phyloP scores from a whole-genome alignment of 2,329 filamentous ascomycete species.

The Phialocephala subalpina region DNA sequence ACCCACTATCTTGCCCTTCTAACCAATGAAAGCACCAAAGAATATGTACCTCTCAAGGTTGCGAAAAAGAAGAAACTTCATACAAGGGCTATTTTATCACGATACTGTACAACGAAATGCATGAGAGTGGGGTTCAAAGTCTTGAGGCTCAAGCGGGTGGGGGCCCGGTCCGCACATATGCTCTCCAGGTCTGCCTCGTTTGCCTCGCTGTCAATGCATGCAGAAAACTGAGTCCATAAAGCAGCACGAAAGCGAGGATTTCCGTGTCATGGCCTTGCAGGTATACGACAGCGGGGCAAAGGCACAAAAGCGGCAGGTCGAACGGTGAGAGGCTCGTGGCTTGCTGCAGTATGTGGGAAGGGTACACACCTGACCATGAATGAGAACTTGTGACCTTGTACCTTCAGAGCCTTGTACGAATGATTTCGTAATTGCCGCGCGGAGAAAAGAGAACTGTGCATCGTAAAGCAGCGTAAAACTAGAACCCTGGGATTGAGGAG shows the following conservation, averaged over 20 bases:
- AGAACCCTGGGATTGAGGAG: neutral
- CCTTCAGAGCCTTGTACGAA: neutral
- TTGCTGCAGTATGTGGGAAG: neutral
- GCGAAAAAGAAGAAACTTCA: neutral
- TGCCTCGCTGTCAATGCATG: neutral
- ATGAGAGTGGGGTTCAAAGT: neutral
- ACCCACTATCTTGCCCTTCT: neutral
- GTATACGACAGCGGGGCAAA: neutral
- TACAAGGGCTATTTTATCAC: neutral
- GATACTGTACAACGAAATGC: neutral
- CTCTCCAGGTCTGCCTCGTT: neutral
- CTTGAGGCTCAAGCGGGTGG: conserved; percentile 1
- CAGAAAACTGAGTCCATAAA: neutral
- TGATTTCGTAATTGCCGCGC: neutral
- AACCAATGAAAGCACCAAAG: neutral
- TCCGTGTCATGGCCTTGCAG: neutral
- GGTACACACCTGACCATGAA: neutral
- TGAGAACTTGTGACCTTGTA: neutral
- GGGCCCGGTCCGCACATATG: neutral
- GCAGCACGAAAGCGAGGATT: neutral
- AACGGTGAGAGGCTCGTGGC: neutral
- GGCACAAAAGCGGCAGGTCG: conserved; percentile 1
- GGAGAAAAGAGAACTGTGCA: neutral
- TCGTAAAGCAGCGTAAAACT: neutral
- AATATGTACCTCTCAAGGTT: neutral